These are phyloP conservation scores for Hypomyces perniciosus DNA, from an alignment of 2,329 filamentous ascomycete genomes.

Conservation along the genomic window DNA sequence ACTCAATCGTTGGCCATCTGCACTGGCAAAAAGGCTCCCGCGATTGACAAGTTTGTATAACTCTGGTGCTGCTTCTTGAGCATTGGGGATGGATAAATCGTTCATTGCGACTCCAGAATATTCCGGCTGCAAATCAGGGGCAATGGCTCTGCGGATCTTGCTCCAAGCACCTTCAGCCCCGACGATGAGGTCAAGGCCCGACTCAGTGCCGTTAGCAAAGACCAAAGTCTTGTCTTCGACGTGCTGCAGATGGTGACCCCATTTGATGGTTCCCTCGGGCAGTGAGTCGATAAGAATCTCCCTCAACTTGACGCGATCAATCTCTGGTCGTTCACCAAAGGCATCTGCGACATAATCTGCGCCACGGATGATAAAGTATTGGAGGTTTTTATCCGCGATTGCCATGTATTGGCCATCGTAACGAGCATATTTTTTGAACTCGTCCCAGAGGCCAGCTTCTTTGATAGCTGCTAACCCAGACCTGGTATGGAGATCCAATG, in stretches of 20 bases:
- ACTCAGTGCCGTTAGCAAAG: slow-evolving; percentile 2
- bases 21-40: slow-evolving; percentile 40
- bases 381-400: slow-evolving; percentile 1
- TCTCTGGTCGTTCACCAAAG: slow-evolving; percentile 9
- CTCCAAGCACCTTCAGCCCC: slow-evolving; percentile 20
- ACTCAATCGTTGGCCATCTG: slow-evolving; percentile 35
- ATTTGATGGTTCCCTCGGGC: slow-evolving; percentile 5
- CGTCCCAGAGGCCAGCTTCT: slow-evolving; percentile 6
- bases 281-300: slow-evolving; percentile 8
- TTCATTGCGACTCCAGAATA: slow-evolving; percentile 42
- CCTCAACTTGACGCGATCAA: slow-evolving; percentile 9
- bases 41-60: slow-evolving; percentile 40
- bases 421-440: slow-evolving; percentile 5
- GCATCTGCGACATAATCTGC: neutral
- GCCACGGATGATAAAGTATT: slow-evolving; percentile 2
- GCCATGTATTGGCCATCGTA: slow-evolving; percentile 11
- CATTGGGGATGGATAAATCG: slow-evolving; percentile 36
- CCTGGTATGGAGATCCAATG: slow-evolving; percentile 5
- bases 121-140: slow-evolving; percentile 31
- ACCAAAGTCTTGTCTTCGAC: slow-evolving; percentile 3
- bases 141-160: slow-evolving; percentile 23
- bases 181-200: slow-evolving; percentile 12
- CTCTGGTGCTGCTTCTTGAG: slow-evolving; percentile 35
- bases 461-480: slow-evolving; percentile 8
- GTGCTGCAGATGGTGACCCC: slow-evolving; percentile 6